Evolutionary conservation across 192 early-diverging fungal genomes (phyloP).

Genomic region (Umbelopsis sp.): DNA sequence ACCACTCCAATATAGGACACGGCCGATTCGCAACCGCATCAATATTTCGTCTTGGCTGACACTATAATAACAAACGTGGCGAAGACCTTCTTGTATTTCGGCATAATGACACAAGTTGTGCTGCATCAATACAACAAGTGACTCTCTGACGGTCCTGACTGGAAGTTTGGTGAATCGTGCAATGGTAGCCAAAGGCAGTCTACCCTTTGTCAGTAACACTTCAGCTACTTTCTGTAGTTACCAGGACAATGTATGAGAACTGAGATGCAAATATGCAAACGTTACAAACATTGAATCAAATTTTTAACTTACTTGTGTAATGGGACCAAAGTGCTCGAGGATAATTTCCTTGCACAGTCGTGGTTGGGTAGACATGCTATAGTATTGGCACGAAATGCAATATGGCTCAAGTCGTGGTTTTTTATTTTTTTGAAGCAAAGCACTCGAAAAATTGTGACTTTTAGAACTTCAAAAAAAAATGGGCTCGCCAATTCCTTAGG

Average conservation of each 20-base stretch:
- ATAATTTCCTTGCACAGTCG: constrained; percentile 56
- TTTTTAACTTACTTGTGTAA: constrained; percentile 60
- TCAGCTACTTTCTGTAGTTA: constrained; percentile 59
- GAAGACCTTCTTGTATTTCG: constrained; percentile 57
- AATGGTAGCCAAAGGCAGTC: constrained; percentile 60
- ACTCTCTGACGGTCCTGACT: constrained; percentile 64
- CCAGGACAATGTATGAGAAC: constrained; percentile 1
- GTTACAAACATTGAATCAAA: background rate
- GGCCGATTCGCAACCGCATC: constrained; percentile 58
- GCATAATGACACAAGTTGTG: constrained; percentile 79
- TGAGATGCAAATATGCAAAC: background rate
- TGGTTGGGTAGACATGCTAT: constrained; percentile 31
- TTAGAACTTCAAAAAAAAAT: too few species aligned
- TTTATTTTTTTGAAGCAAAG: background rate
- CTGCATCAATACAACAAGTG: constrained; percentile 84
- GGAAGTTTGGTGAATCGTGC: constrained; percentile 52
- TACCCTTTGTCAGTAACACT: constrained; percentile 66
- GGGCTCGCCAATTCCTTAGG: too few species aligned
- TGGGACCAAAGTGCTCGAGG: constrained; percentile 77
- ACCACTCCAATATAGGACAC: constrained; percentile 54
- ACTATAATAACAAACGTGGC: constrained; percentile 73
- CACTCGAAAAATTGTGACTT: constrained; percentile 7
- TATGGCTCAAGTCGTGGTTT: background rate
- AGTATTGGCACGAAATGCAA: background rate
- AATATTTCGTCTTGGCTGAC: constrained; percentile 58